Base-by-base conservation (phyloP, 108 stramenopile species). In the Fragilaria crotonensis region DNA sequence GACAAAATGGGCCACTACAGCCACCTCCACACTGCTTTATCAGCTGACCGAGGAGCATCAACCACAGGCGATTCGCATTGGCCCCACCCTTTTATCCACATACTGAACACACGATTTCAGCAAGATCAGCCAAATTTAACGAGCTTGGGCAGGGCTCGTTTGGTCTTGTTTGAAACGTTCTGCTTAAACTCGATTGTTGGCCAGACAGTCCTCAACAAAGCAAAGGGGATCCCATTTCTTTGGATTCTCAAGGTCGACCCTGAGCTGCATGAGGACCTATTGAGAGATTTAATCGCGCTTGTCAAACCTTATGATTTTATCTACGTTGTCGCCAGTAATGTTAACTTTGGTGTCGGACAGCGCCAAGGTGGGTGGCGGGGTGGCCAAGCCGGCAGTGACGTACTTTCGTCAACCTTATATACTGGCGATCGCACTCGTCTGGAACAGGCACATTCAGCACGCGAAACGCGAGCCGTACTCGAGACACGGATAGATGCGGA, bases 171-270 rank as follows among this genome's bases (percentile, higher is more conserved):
- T 50, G 41, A 63, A 54, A 69, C 76, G 2, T 75, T 91, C 50
- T 81, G 82, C 45, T 64, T 91, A 9, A 80, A 70, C 5, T 67
- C 72, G 5, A 46, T 79, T n/a, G 33, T 64, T 44, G 33, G 59
- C 25, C 78, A 79, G 36, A 60, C 69, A 1, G 33, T 74, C 0
- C 51, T 73, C 1, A 29, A 64, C 27, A 5, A 59, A 5, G 30
- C 44, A 21, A 54, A 44, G 18, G 36, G 36, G 14, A 41, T 41
- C 14, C 32, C 68, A 21, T 82, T 91, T 49, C 55, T 91, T 4
- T 91, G 90, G 90, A 72, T 91, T 22, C 85, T 91, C 54, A 85
- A 91, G 48, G 76, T 81, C 3, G 90, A 91, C 78, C 90, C 86
- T 14, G 31, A 76, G 27, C 54, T 90, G 22, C 68, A 80, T 41